A percentile compares a stretch with the other conserved stretches of the same genome.
Conservation (phyloP, 2,329 filamentous ascomycete genomes). For the Leptodontidium sp. region DNA sequence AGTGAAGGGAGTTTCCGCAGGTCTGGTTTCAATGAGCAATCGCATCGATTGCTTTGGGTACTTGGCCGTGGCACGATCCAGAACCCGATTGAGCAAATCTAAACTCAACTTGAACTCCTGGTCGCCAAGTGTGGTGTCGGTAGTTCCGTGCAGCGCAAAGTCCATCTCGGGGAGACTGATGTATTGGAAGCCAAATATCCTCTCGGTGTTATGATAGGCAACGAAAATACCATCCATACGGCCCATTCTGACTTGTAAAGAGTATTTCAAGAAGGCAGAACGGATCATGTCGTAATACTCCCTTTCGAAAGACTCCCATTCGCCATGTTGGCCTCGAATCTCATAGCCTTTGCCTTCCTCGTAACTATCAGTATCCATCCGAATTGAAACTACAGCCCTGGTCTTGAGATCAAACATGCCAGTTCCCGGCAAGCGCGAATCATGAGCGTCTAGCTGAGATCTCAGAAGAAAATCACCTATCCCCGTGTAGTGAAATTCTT, state of each 20-base stretch:
- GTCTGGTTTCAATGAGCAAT: slow-evolving; percentile 81
- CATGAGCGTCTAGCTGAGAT: slow-evolving; percentile 91
- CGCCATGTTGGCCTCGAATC: slow-evolving; percentile 76
- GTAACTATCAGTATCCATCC: slow-evolving; percentile 81
- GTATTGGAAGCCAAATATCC: slow-evolving; percentile 98
- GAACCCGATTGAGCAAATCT: slow-evolving; percentile 77
- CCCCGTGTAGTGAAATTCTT: slow-evolving; percentile 88
- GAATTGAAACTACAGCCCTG: slow-evolving; percentile 87
- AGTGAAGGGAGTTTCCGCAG: slow-evolving; percentile 68
- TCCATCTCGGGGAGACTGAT: slow-evolving; percentile 89
- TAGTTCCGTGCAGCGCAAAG: slow-evolving; percentile 81
- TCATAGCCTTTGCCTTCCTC: slow-evolving; percentile 86
- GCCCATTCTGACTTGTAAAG: slow-evolving; percentile 93
- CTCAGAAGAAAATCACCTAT: slow-evolving; percentile 91
- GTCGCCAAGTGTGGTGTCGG: slow-evolving; percentile 73
- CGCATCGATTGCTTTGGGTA: slow-evolving; percentile 82
- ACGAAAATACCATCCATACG: slow-evolving; percentile 99
- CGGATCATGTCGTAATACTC: slow-evolving; percentile 98
- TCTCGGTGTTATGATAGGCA: slow-evolving; percentile 92
- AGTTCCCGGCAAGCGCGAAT: slow-evolving; percentile 83
- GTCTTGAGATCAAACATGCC: slow-evolving; percentile 98
- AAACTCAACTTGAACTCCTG: slow-evolving; percentile 87
- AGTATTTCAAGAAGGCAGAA: slow-evolving; percentile 94
- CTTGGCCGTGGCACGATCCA: slow-evolving; percentile 76
- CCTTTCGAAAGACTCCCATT: slow-evolving; percentile 91